Base-by-base conservation (phyloP, 1,284 basidiomycete species). In the Leccinum solheimii region DNA sequence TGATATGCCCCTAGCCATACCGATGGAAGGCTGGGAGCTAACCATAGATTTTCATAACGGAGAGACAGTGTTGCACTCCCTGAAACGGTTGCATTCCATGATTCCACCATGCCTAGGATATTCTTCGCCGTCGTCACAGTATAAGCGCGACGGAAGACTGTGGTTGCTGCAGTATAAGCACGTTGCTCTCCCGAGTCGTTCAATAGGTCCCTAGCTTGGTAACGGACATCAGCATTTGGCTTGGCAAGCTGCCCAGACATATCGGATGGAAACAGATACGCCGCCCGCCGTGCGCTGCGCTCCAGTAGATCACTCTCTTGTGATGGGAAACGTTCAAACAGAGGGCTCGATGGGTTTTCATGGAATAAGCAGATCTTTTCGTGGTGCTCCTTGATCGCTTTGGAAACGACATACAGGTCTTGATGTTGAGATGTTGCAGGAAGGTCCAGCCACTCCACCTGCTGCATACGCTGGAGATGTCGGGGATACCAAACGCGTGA, bases 121-220 rank as follows among this genome's bases (percentile, higher is more conserved):
- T 23, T 23, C 23, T 23, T 23, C 8, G 27, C 21, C 2, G 23
- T 21, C 1, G 13, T 14, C 11, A 43, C 16, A 43, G 50, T 8
- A 5, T 38, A 3, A 0, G 51, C 53, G 23, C 61, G 57, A n/a
- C 21, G 10, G 34, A 59, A 58, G 14, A 72, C 23, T 23, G 23
- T 23, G 23, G 23, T 23, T 23, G 23, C 49, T 3, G 61, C 57
- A 0, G 32, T 49, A 58, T 62, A 66, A 14, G 69, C 70, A 1
- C 60, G 67, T n/a, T 60, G 56, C 21, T 72, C 70, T 5, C 52
- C 58, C 0, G 40, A 51, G 3, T n/a, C 6, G 14, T 2, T 9
- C 1, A 51, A 56, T 13, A 63, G 1, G n/a, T 72, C 69, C 27
- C 72, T 69, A 1, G 58, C 57, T 0, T 32, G n/a, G 27, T 75